Conservation (phyloP, 2,329 filamentous ascomycete species). For the Intubia oerlemansii region DNA sequence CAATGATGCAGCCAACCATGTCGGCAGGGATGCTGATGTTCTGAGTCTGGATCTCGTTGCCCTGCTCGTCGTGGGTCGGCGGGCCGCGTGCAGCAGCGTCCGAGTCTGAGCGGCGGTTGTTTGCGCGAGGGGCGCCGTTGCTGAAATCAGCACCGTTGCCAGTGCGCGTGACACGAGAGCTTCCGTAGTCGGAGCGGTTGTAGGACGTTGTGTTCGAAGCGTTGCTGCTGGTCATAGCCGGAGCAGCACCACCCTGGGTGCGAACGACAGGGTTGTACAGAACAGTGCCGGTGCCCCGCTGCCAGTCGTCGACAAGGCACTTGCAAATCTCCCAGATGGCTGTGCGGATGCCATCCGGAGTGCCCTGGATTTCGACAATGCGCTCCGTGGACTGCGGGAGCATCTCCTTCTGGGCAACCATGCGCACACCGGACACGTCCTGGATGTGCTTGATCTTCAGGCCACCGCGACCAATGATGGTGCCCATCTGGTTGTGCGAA, state of each 20-base stretch:
- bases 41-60: slow-evolving; percentile 93
- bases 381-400: slow-evolving; percentile 95
- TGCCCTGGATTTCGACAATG: slow-evolving; percentile 91
- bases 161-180: slow-evolving; percentile 70
- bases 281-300: slow-evolving; percentile 88
- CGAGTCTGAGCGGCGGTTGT: slow-evolving; percentile 62
- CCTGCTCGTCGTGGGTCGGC: slow-evolving; percentile 82
- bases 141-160: slow-evolving; percentile 97
- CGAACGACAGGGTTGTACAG: slow-evolving; percentile 93
- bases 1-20: slow-evolving; percentile 99
- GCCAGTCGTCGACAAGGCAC: slow-evolving; percentile 93
- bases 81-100: slow-evolving; percentile 63
- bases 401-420: slow-evolving; percentile 99
- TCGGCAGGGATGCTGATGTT: slow-evolving; percentile 99
- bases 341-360: slow-evolving; percentile 84
- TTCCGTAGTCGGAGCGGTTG: slow-evolving; percentile 30
- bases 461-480: slow-evolving; percentile 90
- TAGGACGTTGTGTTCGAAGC: slow-evolving; percentile 11
- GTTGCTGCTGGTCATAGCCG: slow-evolving; percentile 22
- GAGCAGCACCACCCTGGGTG: slow-evolving; percentile 42
- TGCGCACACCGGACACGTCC: slow-evolving; percentile 86
- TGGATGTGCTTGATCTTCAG: slow-evolving; percentile 99
- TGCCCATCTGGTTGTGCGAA: slow-evolving; percentile 99
- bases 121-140: slow-evolving; percentile 46
- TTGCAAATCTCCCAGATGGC: slow-evolving; percentile 98